Conservation (phyloP, 768 basidiomycete species). For the Termitomyces eurrhizus region DNA sequence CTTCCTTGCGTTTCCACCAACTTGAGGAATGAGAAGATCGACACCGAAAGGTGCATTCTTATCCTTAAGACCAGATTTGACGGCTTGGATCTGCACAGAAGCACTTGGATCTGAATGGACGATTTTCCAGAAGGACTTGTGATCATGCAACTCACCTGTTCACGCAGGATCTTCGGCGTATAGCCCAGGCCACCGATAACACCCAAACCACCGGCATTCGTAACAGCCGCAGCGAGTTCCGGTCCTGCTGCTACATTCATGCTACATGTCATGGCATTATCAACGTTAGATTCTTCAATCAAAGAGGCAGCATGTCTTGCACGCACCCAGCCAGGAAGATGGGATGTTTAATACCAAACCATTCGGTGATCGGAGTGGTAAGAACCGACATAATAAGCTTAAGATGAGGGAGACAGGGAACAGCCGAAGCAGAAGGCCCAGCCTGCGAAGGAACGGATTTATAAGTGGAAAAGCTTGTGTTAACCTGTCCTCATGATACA, state of each 20-base stretch:
- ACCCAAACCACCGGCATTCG: conserved; percentile 90
- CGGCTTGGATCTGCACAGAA: conserved; percentile 54
- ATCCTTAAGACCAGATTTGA: conserved; percentile 72
- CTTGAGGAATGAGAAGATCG: conserved; percentile 83
- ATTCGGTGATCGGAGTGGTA: conserved; percentile 80
- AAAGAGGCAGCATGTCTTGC: background rate
- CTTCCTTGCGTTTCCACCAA: conserved; percentile 85
- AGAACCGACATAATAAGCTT: conserved; percentile 52
- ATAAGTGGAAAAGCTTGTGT: conserved; percentile 4
- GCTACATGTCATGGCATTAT: conserved; percentile 24
- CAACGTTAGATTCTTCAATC: background rate
- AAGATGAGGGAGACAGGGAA: conserved; percentile 1
- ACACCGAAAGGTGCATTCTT: conserved; percentile 86
- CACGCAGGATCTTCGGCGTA: conserved; percentile 74
- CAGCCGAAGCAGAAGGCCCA: background rate
- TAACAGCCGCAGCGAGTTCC: conserved; percentile 90
- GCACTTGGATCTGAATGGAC: background rate
- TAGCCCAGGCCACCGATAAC: conserved; percentile 90
- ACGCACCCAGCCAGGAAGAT: conserved; percentile 73
- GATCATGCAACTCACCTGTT: conserved; percentile 50
- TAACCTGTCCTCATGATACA: conserved; percentile 13
- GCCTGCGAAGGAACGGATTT: conserved; percentile 2
- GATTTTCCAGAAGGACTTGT: background rate
- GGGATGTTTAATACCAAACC: conserved; percentile 88
- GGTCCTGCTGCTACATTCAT: conserved; percentile 51